Evolutionary conservation across 2,329 filamentous ascomycete genomes (phyloP).

Genomic region (Huntiella moniliformis): DNA sequence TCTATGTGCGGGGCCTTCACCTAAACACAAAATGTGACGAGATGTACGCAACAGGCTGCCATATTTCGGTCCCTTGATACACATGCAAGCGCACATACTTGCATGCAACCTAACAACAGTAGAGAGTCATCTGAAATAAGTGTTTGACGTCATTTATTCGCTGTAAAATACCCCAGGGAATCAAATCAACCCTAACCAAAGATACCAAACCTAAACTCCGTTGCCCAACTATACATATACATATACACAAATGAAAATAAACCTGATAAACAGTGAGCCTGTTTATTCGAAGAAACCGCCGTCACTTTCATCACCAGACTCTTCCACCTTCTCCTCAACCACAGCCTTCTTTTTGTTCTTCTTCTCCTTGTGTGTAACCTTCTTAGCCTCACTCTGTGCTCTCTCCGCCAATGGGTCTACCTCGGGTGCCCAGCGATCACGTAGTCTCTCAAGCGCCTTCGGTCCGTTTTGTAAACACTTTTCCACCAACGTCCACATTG

Average conservation of each 20-base stretch:
- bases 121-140: background rate
- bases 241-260: background rate
- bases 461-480: slow-evolving; percentile 39
- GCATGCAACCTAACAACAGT: too few species aligned
- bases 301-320: slow-evolving; percentile 30
- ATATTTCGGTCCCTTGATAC: too few species aligned
- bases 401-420: slow-evolving; percentile 14
- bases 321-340: slow-evolving; percentile 20
- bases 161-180: background rate
- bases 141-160: background rate
- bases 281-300: slow-evolving; percentile 40
- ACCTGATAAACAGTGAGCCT: background rate
- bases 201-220: background rate
- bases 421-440: slow-evolving; percentile 28
- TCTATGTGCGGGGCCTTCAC: too few species aligned
- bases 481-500: slow-evolving; percentile 53
- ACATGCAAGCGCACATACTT: too few species aligned
- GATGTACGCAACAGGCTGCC: too few species aligned
- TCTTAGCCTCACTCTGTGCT: slow-evolving; percentile 13
- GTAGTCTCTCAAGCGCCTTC: slow-evolving; percentile 31
- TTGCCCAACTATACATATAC: background rate
- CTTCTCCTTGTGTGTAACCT: slow-evolving; percentile 13
- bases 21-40: too few species aligned
- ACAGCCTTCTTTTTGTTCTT: slow-evolving; percentile 16
- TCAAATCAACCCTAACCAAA: background rate